Evolutionary conservation across 2,329 filamentous ascomycete species (phyloP), one percentile per base, ranked within the genome.

Genomic region (Trichoderma aggressivum): DNA sequence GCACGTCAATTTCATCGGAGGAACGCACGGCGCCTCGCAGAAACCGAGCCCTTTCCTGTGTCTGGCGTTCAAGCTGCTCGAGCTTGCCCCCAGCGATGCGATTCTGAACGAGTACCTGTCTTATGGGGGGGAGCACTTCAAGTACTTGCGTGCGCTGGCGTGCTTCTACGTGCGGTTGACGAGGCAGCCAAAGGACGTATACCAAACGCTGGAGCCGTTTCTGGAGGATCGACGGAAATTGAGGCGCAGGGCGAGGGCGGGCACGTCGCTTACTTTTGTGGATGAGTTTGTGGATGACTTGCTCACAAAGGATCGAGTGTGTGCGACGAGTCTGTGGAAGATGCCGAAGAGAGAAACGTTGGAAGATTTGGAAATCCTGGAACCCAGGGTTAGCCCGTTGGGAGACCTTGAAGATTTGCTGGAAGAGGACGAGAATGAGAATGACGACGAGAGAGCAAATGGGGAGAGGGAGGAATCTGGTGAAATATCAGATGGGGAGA

Each of bases 231-330:
- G 88, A 74, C 86, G 96, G 75, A 99, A 98, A 83, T 79, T 99
- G 81, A 90, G 92, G 80, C 85, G 94, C 72, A 88, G 92, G 75
- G 91, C 90, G 16, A 89, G 94, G 74, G 88, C 89, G 32, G 92
- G 92, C 1, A 94, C 92, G 74, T 86, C 84, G 14, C 80, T 99
- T 75, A 96, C 93, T 3, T 92, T 88, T 77, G 86, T 99, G 81
- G 96, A 99, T 81, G 91, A 95, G 76, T 98, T 99, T 80, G 89
- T 98, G 70, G 96, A 99, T 80, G 94, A 98, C 73, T 82, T 99
- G 74, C 84, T 99, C 73, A 92, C 89, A 0, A 97, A 97, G 82
- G 93, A 97, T 71, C 87, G 96, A 66, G 91, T 98, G 0, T 98
- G 95, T 79, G 95, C 91, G 47, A 98, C 96, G 3, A 97, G 91